A percentile compares a stretch with the other conserved stretches of the same genome.
phyloP scores from a whole-genome alignment of 371 early-diverging fungal genomes.

The Vairimorpha ceranae region DNA sequence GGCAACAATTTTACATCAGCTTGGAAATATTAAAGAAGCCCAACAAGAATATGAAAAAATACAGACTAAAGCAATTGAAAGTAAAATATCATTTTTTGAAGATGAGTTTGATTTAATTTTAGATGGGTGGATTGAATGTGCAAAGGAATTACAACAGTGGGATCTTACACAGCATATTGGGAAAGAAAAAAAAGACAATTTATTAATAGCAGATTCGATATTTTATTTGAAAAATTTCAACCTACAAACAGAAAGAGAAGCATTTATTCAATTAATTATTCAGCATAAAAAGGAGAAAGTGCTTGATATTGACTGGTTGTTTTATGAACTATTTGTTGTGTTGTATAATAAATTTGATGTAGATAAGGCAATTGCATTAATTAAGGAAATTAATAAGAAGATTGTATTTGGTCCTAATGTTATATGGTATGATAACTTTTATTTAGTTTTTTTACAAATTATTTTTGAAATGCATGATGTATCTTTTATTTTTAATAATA shows the following conservation, averaged over 20 bases:
- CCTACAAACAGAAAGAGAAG: constrained; percentile 23
- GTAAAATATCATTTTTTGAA: constrained; percentile 75
- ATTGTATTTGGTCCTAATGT: constrained; percentile 26
- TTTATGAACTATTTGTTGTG: constrained; percentile 34
- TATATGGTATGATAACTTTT: constrained; percentile 12
- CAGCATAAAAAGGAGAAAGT: neutral
- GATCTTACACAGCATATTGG: constrained; percentile 83
- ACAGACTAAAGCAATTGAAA: constrained; percentile 71
- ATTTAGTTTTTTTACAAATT: constrained; percentile 46
- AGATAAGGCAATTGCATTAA: constrained; percentile 33
- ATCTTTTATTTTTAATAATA: constrained; percentile 36
- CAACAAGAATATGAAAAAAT: constrained; percentile 83
- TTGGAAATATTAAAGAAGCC: constrained; percentile 81
- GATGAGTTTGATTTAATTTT: constrained; percentile 91
- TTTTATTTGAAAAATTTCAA: constrained; percentile 42
- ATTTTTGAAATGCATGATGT: constrained; percentile 58
- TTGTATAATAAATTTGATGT: constrained; percentile 5
- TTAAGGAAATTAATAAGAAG: constrained; percentile 38
- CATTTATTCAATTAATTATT: constrained; percentile 21
- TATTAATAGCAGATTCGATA: constrained; percentile 27
- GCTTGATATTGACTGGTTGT: constrained; percentile 28
- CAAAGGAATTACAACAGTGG: constrained; percentile 91
- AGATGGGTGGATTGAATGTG: constrained; percentile 82
- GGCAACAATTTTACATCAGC: constrained; percentile 85
- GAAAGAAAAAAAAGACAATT: constrained; percentile 70